A percentile compares a stretch with the other conserved stretches of the same genome.
These are phyloP conservation scores for Lenzites betulinus DNA, from an alignment of 768 basidiomycete genomes.

Conservation along the genomic window DNA sequence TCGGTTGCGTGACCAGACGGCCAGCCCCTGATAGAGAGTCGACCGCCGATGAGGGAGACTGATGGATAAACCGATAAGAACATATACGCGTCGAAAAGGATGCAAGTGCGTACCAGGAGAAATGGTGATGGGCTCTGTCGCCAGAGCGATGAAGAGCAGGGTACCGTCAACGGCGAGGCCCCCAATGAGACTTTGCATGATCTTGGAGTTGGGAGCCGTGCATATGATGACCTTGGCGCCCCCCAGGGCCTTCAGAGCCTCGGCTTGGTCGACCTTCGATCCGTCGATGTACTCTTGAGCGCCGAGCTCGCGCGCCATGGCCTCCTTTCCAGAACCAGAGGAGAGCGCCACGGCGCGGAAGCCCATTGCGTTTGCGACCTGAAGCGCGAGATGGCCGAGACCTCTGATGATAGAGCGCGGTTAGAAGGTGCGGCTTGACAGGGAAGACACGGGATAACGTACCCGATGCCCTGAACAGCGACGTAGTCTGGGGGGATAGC, in stretches of 20 bases:
- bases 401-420: slow-evolving; percentile 16
- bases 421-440: background rate
- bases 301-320: slow-evolving; percentile 38
- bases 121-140: slow-evolving; percentile 19
- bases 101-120: slow-evolving; percentile 18
- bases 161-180: slow-evolving; percentile 27
- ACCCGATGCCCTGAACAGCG: slow-evolving; percentile 41
- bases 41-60: slow-evolving; percentile 23
- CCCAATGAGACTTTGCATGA: slow-evolving; percentile 20
- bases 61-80: background rate
- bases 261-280: slow-evolving; percentile 30
- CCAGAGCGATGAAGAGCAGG: slow-evolving; percentile 25
- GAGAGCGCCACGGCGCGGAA: slow-evolving; percentile 40
- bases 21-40: slow-evolving; percentile 29
- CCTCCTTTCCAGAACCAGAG: slow-evolving; percentile 31
- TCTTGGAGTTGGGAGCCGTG: slow-evolving; percentile 32
- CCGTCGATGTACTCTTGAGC: slow-evolving; percentile 41
- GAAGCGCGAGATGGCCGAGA: slow-evolving; percentile 39
- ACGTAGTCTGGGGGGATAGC: slow-evolving; percentile 38
- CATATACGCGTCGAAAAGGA: background rate
- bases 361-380: slow-evolving; percentile 39
- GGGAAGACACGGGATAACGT: background rate
- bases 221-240: slow-evolving; percentile 42
- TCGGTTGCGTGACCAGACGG: slow-evolving; percentile 25
- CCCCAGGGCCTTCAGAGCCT: slow-evolving; percentile 37